phyloP scores from a whole-genome alignment of 2,329 filamentous ascomycete genomes.

The Bimuria novae-zelandiae region DNA sequence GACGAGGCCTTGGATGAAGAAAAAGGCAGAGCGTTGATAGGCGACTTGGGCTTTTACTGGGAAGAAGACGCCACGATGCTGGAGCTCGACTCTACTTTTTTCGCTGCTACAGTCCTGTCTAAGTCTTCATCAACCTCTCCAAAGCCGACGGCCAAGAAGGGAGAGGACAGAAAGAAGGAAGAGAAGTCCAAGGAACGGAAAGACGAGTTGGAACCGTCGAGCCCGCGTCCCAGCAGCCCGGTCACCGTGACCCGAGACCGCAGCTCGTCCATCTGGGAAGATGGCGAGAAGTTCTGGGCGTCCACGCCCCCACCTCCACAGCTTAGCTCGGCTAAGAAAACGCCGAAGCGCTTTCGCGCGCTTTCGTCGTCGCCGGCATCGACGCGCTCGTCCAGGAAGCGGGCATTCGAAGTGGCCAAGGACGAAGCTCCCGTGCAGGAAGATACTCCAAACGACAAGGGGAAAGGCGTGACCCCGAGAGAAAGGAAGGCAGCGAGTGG shows the following conservation, averaged over 20 bases:
- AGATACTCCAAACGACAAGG: not conserved
- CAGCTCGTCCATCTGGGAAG: slow-evolving; percentile 37
- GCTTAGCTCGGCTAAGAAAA: slow-evolving; percentile 21
- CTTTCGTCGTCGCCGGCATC: slow-evolving; percentile 19
- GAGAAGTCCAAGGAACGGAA: not conserved
- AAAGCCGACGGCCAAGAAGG: not conserved
- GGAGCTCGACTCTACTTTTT: not conserved
- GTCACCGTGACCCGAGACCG: slow-evolving; percentile 2
- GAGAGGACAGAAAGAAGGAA: not conserved
- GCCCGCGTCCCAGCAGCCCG: not conserved
- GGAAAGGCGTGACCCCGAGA: not conserved
- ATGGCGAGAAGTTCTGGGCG: slow-evolving; percentile 37
- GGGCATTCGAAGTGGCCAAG: slow-evolving; percentile 29
- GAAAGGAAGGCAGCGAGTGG: not conserved
- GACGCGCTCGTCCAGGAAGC: slow-evolving; percentile 14
- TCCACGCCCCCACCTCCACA: slow-evolving; percentile 22
- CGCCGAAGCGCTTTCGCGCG: slow-evolving; percentile 14
- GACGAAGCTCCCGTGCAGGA: slow-evolving; percentile 16
- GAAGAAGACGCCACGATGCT: slow-evolving; percentile 29
- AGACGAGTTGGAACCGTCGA: not conserved
- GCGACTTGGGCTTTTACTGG: slow-evolving; percentile 27
- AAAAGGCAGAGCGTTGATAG: slow-evolving; percentile 24
- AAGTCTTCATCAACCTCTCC: not conserved
- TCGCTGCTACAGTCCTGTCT: not conserved
- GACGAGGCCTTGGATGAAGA: slow-evolving; percentile 22